Conservation (phyloP, 129 eudicot species). For the Helianthus annuus region HanXRQr2.0-SUNRISE NC_035442.2:165076037-165076536, state of each 20-base stretch:
- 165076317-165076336: conserved; percentile 99
- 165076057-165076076: conserved; percentile 99
- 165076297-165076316: conserved; percentile 8
- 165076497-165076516: no score
- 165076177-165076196: background rate
- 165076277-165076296: background rate
- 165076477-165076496: no score
- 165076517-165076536: no score
- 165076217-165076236: conserved; percentile 2
- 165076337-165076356: conserved; percentile 96
- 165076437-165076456: no score
- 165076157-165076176: background rate
- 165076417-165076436: no score
- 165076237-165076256: background rate
- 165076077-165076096: conserved; percentile 99
- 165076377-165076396: conserved; percentile 99
- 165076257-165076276: background rate
- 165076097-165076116: conserved; percentile 99
- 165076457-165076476: no score
- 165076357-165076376: conserved; percentile 99
- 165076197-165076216: background rate
- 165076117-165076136: conserved; percentile 93
- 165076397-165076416: conserved; percentile 51
- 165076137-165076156: conserved; percentile 19
- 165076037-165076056: conserved; percentile 87